These are phyloP conservation scores for Suaeda aralocaspica DNA, from an alignment of 148 eudicot species.

Conservation along the genomic window DNA sequence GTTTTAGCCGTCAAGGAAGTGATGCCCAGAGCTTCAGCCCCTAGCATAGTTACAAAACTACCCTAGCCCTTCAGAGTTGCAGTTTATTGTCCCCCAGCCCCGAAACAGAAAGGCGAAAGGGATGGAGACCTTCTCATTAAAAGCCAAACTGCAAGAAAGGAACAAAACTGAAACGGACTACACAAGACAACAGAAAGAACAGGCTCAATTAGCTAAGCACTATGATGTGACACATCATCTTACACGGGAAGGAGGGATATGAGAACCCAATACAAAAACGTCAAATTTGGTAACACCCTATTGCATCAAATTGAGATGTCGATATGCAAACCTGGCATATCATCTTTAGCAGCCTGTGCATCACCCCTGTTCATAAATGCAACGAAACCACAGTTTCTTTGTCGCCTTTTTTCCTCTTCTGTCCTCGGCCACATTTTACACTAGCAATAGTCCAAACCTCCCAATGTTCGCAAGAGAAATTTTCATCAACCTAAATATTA, in stretches of 20 bases:
- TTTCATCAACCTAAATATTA: slow-evolving; percentile 80
- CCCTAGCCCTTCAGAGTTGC: too few species aligned
- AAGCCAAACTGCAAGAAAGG: neutral
- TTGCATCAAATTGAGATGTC: slow-evolving; percentile 1
- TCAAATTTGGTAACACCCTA: neutral
- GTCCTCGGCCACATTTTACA: slow-evolving; percentile 99
- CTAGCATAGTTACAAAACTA: too few species aligned
- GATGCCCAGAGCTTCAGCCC: too few species aligned
- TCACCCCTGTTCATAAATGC: slow-evolving; percentile 97
- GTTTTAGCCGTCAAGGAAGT: too few species aligned
- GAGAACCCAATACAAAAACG: neutral
- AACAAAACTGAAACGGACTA: neutral
- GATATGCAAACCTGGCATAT: slow-evolving; percentile 78
- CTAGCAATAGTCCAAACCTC: slow-evolving; percentile 98
- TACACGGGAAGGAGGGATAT: neutral
- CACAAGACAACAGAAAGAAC: neutral
- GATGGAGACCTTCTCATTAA: neutral
- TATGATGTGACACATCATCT: neutral
- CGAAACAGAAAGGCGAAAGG: neutral
- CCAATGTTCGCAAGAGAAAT: slow-evolving; percentile 96
- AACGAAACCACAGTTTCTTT: slow-evolving; percentile 97
- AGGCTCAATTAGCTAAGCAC: neutral
- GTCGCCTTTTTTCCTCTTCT: slow-evolving; percentile 87
- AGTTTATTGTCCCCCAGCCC: too few species aligned
- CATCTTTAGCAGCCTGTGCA: slow-evolving; percentile 99